A percentile compares a stretch with the other conserved stretches of the same genome.
These are phyloP conservation scores for Capronia coronata DNA, from an alignment of 2,329 filamentous ascomycete species.

Conservation along the genomic window DNA sequence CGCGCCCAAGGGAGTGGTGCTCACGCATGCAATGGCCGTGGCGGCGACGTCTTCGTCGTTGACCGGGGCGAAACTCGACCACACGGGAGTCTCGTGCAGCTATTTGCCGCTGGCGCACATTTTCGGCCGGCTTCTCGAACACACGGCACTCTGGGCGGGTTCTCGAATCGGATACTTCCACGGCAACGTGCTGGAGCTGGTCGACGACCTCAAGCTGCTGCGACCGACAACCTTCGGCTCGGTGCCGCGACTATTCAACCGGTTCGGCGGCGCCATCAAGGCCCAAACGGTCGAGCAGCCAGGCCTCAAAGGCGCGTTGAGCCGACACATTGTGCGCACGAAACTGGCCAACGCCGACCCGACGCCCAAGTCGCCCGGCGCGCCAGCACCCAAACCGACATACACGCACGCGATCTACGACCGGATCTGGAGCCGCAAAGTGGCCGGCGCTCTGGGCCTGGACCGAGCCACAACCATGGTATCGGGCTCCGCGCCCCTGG, in stretches of 20 bases:
- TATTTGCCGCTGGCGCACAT: slow-evolving; percentile 95
- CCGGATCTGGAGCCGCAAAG: slow-evolving; percentile 85
- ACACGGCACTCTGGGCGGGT: slow-evolving; percentile 64
- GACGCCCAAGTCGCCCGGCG: slow-evolving; percentile 43
- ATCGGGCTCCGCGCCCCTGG: slow-evolving; percentile 83
- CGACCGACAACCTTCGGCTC: slow-evolving; percentile 77
- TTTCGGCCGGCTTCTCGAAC: slow-evolving; percentile 78
- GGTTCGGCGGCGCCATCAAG: slow-evolving; percentile 77
- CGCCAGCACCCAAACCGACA: slow-evolving; percentile 58
- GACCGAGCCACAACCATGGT: slow-evolving; percentile 67
- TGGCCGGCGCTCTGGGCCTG: slow-evolving; percentile 73
- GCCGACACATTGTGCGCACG: slow-evolving; percentile 67
- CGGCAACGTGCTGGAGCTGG: slow-evolving; percentile 75
- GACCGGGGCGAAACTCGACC: slow-evolving; percentile 50
- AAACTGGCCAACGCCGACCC: slow-evolving; percentile 60
- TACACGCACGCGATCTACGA: slow-evolving; percentile 48
- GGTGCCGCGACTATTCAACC: slow-evolving; percentile 85
- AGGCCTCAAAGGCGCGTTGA: slow-evolving; percentile 74
- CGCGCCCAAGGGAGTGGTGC: slow-evolving; percentile 57
- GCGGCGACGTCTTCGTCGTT: slow-evolving; percentile 55
- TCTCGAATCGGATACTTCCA: slow-evolving; percentile 85
- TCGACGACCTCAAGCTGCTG: slow-evolving; percentile 81
- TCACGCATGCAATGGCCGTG: slow-evolving; percentile 76
- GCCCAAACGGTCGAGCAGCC: slow-evolving; percentile 69
- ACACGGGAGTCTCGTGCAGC: slow-evolving; percentile 65